Evolutionary conservation across 306 rosid species (phyloP), one percentile per base, ranked within the genome.

Genomic region (Quercus alba): DNA sequence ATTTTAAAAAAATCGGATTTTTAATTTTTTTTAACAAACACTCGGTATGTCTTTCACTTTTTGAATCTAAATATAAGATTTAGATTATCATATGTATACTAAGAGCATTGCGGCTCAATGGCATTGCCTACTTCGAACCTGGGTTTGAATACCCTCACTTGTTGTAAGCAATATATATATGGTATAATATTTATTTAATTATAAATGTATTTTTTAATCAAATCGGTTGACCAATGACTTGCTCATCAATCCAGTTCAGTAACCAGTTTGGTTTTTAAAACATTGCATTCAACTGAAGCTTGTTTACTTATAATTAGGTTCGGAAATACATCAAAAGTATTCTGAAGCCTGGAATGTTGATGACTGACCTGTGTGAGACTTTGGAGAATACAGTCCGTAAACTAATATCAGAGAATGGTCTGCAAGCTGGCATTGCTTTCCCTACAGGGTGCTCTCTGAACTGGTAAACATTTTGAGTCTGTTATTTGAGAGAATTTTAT

Each of bases 381-480:
- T 86, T 95, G 89, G 99, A 95, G 87, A 88, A 91, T 83, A 89
- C 98, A 25, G 97, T 95, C 54, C 89, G 97, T 35, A 93, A 83
- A 88, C 91, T 95, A 71, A 95, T 93, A 83, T 85, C 98, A 0
- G 99, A 93, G 86, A 90, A 93, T 79, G 98, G 99, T 56, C 82
- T 95, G 78, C 94, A 95, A 87, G 98, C 99, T 13, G 99, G 99
- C 88, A 95, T 95, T 84, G 99, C 99, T 57, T 95, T 95, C 85
- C 99, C 99, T 62, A 93, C 98, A 35, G 99, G 99, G 82, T 95
- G 99, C 90, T 95, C 99, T 69, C 82, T 95, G 82, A 95, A 95
- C 85, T 91, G 99, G 99, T 95, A 83, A 51, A 67, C 38, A 59
- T 72, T 73, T 63, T 49, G 56, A 33, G 61, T 55, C 51, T 62